phyloP scores from a whole-genome alignment of 805 yeast species.

The Saccharomycopsis oosterbeekiorum region DNA sequence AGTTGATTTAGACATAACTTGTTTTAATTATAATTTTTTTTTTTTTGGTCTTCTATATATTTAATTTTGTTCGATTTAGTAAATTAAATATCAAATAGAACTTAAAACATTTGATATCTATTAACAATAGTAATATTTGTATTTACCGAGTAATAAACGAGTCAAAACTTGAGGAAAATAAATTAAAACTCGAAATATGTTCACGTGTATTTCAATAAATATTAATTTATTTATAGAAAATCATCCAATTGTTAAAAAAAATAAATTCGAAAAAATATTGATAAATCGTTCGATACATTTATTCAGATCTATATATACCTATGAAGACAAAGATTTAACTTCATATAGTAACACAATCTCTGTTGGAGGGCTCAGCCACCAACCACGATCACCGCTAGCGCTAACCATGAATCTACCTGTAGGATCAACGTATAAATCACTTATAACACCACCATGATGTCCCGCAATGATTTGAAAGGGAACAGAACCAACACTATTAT shows the following conservation, averaged over 20 bases:
- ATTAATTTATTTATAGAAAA: too few species aligned
- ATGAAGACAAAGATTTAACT: conserved; percentile 35
- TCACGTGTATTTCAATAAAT: too few species aligned
- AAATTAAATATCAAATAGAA: too few species aligned
- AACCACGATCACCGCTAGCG: conserved; percentile 91
- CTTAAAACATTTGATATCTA: too few species aligned
- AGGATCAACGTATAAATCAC: conserved; percentile 72
- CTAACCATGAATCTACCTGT: conserved; percentile 82
- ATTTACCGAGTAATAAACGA: too few species aligned
- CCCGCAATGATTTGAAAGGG: conserved; percentile 93
- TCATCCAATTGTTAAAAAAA: too few species aligned
- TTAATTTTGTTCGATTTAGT: not conserved
- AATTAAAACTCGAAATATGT: too few species aligned
- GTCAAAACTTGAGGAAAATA: too few species aligned
- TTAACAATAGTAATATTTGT: too few species aligned
- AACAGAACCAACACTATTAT: conserved; percentile 22
- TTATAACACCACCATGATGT: conserved; percentile 86
- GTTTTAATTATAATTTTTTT: not conserved
- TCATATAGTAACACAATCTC: conserved; percentile 80
- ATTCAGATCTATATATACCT: not conserved
- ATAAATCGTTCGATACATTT: too few species aligned
- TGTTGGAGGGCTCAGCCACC: conserved; percentile 68
- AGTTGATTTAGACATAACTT: not conserved
- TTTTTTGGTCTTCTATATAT: not conserved
- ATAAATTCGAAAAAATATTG: too few species aligned